Base-by-base conservation (phyloP, 176 grass and related monocot genomes). In the Triticum timopheevii region DNA sequence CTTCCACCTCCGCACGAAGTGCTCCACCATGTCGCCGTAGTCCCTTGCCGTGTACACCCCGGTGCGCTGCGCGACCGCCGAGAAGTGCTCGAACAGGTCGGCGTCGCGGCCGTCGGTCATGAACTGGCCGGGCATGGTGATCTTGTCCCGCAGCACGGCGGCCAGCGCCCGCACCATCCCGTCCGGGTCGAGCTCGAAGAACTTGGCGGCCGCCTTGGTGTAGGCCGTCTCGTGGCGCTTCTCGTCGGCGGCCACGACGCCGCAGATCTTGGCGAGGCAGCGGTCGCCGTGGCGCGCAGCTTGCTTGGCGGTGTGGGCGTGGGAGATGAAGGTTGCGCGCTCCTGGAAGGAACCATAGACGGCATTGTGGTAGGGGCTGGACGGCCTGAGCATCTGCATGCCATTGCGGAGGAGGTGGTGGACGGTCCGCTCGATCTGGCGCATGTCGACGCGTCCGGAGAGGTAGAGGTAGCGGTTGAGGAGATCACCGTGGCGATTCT, bases 401-500 rank as follows among this genome's bases (percentile, higher is more conserved):
- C 86, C 86, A 62, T 88, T 82, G 80, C 71, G 47, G 70, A 88
- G 86, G 86, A 83, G 86, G 80, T 77, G 70, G 70, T 88, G 80
- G 16, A 61, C 22, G 61, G 86, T 88, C 45, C 24, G 3, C 86
- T 88, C 86, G 3, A 88, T 80, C 86, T 82, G 86, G 80, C 86
- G 86, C 86, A 87, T 87, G 79, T 87, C 86, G 79, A 87, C 86
- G 61, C 79, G 79, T 23, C 86, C 79, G 33, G 61, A 68, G 61
- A 87, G 86, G 70, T 82, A 87, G 70, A 87, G 79, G 86, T 87
- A 87, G 44, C 86, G 86, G 86, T 76, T 87, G 62, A 92, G 90
- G 73, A 84, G 70, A 50, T 95, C 86, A 9, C 93, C 93, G 54
- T 95, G 93, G 76, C 93, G 83, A 63, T 95, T 90, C 87, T 95